Conservation (phyloP, 164 flowering plant genomes). For the Aristolochia fimbriata region DNA sequence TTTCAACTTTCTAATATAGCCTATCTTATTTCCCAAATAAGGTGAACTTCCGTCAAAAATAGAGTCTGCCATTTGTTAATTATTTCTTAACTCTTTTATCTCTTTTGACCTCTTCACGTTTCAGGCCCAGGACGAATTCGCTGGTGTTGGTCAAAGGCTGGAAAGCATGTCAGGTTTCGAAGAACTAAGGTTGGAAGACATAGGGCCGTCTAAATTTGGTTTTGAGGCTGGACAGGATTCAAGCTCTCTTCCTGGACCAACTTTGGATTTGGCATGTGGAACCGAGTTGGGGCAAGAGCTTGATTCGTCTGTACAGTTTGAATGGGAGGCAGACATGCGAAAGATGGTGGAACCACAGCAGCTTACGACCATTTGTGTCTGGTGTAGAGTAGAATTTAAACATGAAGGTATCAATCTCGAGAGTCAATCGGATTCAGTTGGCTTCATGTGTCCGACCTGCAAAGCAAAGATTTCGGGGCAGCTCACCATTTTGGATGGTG, state of each 20-base stretch:
- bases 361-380: slow-evolving; percentile 52
- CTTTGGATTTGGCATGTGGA: slow-evolving; percentile 27
- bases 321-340: slow-evolving; percentile 27
- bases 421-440: slow-evolving; percentile 61
- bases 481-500: slow-evolving; percentile 26
- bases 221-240: slow-evolving; percentile 26
- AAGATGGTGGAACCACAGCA: slow-evolving; percentile 20
- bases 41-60: too few species aligned
- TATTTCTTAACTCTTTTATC: background rate
- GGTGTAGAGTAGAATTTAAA: slow-evolving; percentile 69
- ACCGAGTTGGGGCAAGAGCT: slow-evolving; percentile 22
- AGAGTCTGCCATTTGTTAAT: too few species aligned
- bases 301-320: slow-evolving; percentile 31
- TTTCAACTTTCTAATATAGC: too few species aligned
- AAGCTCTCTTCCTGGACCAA: slow-evolving; percentile 21
- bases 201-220: slow-evolving; percentile 33
- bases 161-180: slow-evolving; percentile 35
- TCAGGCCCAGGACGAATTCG: slow-evolving; percentile 29
- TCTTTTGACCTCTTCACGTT: background rate
- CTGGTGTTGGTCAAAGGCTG: slow-evolving; percentile 21
- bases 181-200: slow-evolving; percentile 45
- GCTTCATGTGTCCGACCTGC: slow-evolving; percentile 80
- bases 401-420: slow-evolving; percentile 42
- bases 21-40: too few species aligned
- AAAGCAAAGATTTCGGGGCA: slow-evolving; percentile 64